Evolutionary conservation across 169 alveolate species (phyloP), one percentile per base, ranked within the genome.

Genomic region (Babesia ovis): DNA sequence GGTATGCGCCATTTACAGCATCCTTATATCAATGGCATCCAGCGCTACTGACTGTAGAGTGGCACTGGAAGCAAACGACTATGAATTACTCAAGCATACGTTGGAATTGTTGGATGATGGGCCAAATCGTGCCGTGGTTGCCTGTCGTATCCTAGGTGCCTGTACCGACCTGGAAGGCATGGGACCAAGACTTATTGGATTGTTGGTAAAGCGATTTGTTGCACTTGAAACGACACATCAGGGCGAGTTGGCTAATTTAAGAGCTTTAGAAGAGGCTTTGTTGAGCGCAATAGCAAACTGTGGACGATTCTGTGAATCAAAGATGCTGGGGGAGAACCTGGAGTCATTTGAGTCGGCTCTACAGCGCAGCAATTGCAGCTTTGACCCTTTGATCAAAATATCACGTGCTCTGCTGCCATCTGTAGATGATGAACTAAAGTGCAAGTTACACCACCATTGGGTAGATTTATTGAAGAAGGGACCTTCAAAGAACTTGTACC

Each of bases 321-420:
- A 69, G 48, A 48, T 68, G 67, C 41, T 79, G 50, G 59, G 68
- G 14, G 74, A 51, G 23, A 79, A 79, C n/a, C 60, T 79, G 58
- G 37, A 43, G 43, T 79, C 87, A n/a, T 79, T 79, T 48, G 87
- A 79, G 67, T 54, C 51, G 53, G 87, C 87, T 31, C 60, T 79
- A 12, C 29, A 35, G 45, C 62, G 62, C 23, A 61, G 54, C 48
- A 29, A 42, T 6, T 29, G 59, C 61, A 45, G 20, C 64, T 9
- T 25, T 29, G 83, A 61, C 69, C 53, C 83, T 11, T 41, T 69
- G 46, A 22, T 79, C 1, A 79, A 68, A 23, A 55, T 79, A 16
- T 68, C 87, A 3, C 41, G 77, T 14, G 87, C 87, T 4, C 71
- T 79, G 23, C 67, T 79, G 57, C 87, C 87, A 6, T 57, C 71